Evolutionary conservation across 495 filamentous ascomycete genomes (phyloP).

Genomic region (Talaromyces wortmannii): DNA sequence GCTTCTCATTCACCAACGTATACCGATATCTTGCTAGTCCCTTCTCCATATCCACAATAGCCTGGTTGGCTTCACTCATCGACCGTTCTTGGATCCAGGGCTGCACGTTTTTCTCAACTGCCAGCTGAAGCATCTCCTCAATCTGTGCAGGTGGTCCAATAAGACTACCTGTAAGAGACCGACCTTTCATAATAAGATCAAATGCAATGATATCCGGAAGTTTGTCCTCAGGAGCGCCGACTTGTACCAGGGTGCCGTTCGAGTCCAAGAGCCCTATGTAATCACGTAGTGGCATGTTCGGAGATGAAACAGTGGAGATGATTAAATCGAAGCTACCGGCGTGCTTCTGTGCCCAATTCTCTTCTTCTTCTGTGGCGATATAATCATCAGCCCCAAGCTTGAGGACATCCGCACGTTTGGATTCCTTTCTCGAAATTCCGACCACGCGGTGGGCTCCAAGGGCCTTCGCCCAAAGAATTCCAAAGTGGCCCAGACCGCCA

Average conservation of each 20-base stretch:
- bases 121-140: slow-evolving; percentile 69
- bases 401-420: slow-evolving; percentile 64
- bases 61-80: slow-evolving; percentile 62
- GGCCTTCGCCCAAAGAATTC: slow-evolving; percentile 53
- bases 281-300: slow-evolving; percentile 64
- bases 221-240: slow-evolving; percentile 44
- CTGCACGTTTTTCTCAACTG: slow-evolving; percentile 64
- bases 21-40: slow-evolving; percentile 71
- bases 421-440: slow-evolving; percentile 62
- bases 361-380: slow-evolving; percentile 77
- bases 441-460: slow-evolving; percentile 72
- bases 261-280: slow-evolving; percentile 64
- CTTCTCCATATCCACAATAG: slow-evolving; percentile 60
- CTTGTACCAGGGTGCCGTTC: slow-evolving; percentile 72
- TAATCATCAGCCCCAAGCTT: slow-evolving; percentile 58
- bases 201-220: slow-evolving; percentile 59
- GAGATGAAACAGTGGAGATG: slow-evolving; percentile 68
- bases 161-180: slow-evolving; percentile 62
- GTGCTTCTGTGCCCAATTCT: slow-evolving; percentile 62
- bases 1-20: slow-evolving; percentile 55
- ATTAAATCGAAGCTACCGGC: slow-evolving; percentile 67
- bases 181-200: slow-evolving; percentile 58
- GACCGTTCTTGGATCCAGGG: slow-evolving; percentile 65
- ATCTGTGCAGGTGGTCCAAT: slow-evolving; percentile 45
- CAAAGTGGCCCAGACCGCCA: slow-evolving; percentile 77